Conservation (phyloP, 2,329 filamentous ascomycete genomes). For the Metarhizium guizhouense region DNA sequence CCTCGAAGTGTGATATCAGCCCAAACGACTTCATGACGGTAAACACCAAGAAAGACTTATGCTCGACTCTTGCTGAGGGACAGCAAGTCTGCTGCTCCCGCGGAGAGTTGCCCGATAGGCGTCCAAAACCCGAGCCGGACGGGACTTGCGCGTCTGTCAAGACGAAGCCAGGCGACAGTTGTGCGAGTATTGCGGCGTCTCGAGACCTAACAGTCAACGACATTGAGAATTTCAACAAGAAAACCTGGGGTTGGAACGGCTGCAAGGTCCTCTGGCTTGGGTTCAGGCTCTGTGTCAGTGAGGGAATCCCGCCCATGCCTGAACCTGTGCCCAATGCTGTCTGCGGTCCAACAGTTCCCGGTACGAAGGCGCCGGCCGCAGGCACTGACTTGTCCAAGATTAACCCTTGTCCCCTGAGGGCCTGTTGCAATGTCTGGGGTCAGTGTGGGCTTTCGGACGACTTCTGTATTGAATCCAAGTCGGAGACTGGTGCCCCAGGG, state of each 20-base stretch:
- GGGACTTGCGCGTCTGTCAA: slow-evolving; percentile 19
- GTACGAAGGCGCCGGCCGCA: slow-evolving; percentile 13
- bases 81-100: too few species aligned
- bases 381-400: slow-evolving; percentile 6
- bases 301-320: slow-evolving; percentile 25
- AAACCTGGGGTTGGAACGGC: background rate
- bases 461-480: slow-evolving; percentile 24
- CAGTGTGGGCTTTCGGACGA: slow-evolving; percentile 30
- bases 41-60: too few species aligned
- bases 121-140: slow-evolving; percentile 18
- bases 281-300: slow-evolving; percentile 22
- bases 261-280: background rate
- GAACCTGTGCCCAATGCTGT: slow-evolving; percentile 17
- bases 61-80: too few species aligned
- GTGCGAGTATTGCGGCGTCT: slow-evolving; percentile 14
- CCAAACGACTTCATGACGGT: too few species aligned
- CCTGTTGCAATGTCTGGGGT: slow-evolving; percentile 28
- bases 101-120: too few species aligned
- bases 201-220: background rate
- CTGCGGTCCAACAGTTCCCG: slow-evolving; percentile 25
- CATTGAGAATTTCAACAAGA: background rate
- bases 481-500: slow-evolving; percentile 24
- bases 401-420: slow-evolving; percentile 20
- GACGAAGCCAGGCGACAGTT: slow-evolving; percentile 16
- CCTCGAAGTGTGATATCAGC: too few species aligned